A percentile compares a stretch with the other conserved stretches of the same genome.
Conservation (phyloP, 371 early-diverging fungal species). For the Apophysomyces trapeziformis region DNA sequence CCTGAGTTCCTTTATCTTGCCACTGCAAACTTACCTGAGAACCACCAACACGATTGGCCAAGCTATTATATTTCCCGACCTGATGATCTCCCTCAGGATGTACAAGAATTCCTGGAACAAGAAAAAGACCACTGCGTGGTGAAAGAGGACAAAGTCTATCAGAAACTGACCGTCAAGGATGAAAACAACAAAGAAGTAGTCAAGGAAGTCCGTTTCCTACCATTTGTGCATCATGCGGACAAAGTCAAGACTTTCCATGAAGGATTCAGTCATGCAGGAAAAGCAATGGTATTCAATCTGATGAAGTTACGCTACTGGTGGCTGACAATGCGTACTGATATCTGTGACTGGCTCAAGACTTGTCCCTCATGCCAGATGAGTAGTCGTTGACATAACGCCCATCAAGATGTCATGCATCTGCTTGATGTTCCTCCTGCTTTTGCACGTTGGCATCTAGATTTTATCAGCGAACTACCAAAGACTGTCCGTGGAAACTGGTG, state of each 20-base stretch:
- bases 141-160: background rate
- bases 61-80: slow-evolving; percentile 12
- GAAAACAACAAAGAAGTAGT: background rate
- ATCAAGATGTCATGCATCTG: no score
- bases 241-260: slow-evolving; percentile 17
- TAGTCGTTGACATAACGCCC: no score
- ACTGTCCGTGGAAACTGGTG: background rate
- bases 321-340: slow-evolving; percentile 24
- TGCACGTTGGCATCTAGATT: no score
- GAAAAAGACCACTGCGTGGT: slow-evolving; percentile 13
- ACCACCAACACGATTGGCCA: slow-evolving; percentile 26
- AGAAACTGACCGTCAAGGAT: background rate
- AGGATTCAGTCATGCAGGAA: slow-evolving; percentile 22
- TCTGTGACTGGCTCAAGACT: slow-evolving; percentile 6
- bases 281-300: slow-evolving; percentile 9
- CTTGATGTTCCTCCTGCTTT: no score
- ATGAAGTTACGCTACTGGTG: slow-evolving; percentile 29
- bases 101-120: background rate
- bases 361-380: slow-evolving; percentile 21
- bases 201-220: slow-evolving; percentile 10
- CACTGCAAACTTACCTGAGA: background rate
- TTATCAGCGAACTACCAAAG: no score
- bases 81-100: slow-evolving; percentile 10
- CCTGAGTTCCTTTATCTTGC: slow-evolving; percentile 22
- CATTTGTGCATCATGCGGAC: slow-evolving; percentile 18